Base-by-base conservation (phyloP, 441 rosid species). In the Geranium incanum region DNA sequence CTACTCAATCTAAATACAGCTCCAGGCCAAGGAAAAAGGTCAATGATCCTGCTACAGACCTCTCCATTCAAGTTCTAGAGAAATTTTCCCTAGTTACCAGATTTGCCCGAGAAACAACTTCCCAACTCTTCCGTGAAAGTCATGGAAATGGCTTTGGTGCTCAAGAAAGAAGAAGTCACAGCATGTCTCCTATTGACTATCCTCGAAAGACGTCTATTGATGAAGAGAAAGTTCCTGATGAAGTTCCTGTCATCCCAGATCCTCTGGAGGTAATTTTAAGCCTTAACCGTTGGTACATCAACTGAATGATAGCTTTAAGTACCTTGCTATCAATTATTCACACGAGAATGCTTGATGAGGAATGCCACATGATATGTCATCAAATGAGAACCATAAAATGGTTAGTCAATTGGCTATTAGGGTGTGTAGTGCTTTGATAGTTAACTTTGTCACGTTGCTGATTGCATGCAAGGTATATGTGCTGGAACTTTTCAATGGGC, bases 61-160 rank as follows among this genome's bases (percentile, higher is more conserved):
- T 92, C 69, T 87, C 97, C 71, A 89, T 93, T 72, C 92, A 91
- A 36, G 89, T 93, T 68, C 69, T 95, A 80, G 99, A 93, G 83
- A 95, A 91, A 78, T 95, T 93, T 74, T 95, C 99, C 73, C 91
- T 85, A 66, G 98, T 95, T 74, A 91, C 99, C 18, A 93, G 86
- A 83, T 91, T 93, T 86, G 97, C 97, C 38, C 83, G 97, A 52
- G 98, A 95, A 16, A 91, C 98, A 65, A 92, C 98, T 73, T 85
- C 96, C 28, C 98, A 91, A 76, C 80, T 93, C 23, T 89, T 95
- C 75, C 84, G 90, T 13, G 98, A 89, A 77, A 82, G 77, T 76
- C 82, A 78, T 15, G 79, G 77, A 70, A 86, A 91, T 81, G 94
- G 86, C 33, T 86, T 84, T 75, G 86, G 82, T 82, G 77, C 84